Evolutionary conservation across 2,329 filamentous ascomycete species (phyloP).

Genomic region (Hypoxylon sp.): DNA sequence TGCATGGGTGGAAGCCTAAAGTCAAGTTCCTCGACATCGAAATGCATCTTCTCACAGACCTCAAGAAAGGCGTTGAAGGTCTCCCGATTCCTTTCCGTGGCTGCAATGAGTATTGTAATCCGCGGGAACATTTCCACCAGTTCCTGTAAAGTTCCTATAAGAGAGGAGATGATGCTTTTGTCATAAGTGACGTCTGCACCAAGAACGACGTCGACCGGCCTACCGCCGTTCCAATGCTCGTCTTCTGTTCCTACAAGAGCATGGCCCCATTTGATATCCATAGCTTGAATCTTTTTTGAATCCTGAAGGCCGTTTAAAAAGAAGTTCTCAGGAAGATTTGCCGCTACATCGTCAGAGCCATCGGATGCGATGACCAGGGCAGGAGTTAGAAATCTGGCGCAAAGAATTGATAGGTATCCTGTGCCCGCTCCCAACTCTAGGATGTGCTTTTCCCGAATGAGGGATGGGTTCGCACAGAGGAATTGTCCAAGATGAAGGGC

Average conservation of each 20-base stretch:
- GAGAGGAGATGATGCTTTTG: slow-evolving; percentile 70
- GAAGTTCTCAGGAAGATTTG: slow-evolving; percentile 76
- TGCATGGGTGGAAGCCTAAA: slow-evolving; percentile 59
- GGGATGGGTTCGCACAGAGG: slow-evolving; percentile 65
- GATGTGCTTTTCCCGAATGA: slow-evolving; percentile 70
- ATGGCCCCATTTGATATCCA: slow-evolving; percentile 76
- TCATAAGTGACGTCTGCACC: slow-evolving; percentile 88
- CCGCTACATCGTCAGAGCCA: slow-evolving; percentile 80
- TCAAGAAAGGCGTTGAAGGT: slow-evolving; percentile 77
- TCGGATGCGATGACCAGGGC: slow-evolving; percentile 78
- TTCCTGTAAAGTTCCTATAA: slow-evolving; percentile 75
- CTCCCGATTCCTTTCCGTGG: slow-evolving; percentile 77
- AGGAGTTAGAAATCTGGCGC: slow-evolving; percentile 75
- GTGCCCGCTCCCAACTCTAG: slow-evolving; percentile 84
- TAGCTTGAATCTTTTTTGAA: slow-evolving; percentile 61
- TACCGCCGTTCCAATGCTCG: slow-evolving; percentile 64
- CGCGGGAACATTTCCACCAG: slow-evolving; percentile 71
- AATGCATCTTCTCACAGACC: slow-evolving; percentile 66
- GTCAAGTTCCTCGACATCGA: slow-evolving; percentile 61
- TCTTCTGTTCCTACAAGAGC: slow-evolving; percentile 72
- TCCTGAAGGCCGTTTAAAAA: slow-evolving; percentile 76
- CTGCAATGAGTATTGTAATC: slow-evolving; percentile 75
- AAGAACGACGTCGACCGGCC: slow-evolving; percentile 73
- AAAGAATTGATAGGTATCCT: slow-evolving; percentile 81
- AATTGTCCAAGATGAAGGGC: slow-evolving; percentile 80